phyloP scores from a whole-genome alignment of 2,329 filamentous ascomycete species.

The Colletotrichum zoysiae region DNA sequence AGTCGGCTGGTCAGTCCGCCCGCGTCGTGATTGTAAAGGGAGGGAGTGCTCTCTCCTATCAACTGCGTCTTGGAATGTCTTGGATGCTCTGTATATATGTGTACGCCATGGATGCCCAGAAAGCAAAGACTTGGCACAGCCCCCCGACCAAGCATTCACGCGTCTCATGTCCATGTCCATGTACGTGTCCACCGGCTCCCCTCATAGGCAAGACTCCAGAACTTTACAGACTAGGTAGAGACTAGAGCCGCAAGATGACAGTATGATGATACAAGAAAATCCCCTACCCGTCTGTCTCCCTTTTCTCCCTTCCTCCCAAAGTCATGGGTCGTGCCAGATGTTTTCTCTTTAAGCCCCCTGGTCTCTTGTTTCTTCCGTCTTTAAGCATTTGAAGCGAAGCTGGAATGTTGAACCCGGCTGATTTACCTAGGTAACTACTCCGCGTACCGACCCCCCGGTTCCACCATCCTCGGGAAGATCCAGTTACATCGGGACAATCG shows the following conservation, averaged over 20 bases:
- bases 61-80: slow-evolving; percentile 4
- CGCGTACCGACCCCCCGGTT: neutral
- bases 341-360: neutral
- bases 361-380: neutral
- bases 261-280: neutral
- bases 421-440: neutral
- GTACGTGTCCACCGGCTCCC: neutral
- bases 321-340: neutral
- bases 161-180: slow-evolving; percentile 4
- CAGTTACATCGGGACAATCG: slow-evolving; percentile 29
- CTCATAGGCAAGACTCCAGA: neutral
- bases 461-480: slow-evolving; percentile 16
- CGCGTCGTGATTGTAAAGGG: neutral
- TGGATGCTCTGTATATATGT: neutral
- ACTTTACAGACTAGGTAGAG: no score
- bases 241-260: neutral
- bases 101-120: slow-evolving; percentile 1
- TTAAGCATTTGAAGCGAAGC: neutral
- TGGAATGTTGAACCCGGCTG: neutral
- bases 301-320: neutral
- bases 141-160: slow-evolving; percentile 8
- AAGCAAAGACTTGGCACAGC: slow-evolving; percentile 3
- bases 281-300: no score
- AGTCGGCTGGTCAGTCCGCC: neutral
- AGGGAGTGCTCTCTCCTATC: neutral